Evolutionary conservation across 1,284 basidiomycete species (phyloP).

Genomic region (Mycena sp.): DNA sequence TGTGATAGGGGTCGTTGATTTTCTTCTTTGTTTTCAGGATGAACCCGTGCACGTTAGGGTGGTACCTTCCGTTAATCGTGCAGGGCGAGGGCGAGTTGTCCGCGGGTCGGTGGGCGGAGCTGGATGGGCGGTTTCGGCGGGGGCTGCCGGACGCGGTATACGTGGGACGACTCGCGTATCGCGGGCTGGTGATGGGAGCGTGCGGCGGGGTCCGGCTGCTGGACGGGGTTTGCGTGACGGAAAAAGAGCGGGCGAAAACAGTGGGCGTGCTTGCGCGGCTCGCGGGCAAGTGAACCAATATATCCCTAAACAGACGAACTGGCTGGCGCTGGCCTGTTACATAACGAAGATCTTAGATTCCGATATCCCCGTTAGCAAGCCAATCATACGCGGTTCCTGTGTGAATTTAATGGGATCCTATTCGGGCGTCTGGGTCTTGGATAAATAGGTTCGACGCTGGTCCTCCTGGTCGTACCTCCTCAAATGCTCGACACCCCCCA

Average conservation of each 20-base stretch:
- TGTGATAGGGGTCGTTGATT: constrained; percentile 10
- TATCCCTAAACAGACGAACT: neutral
- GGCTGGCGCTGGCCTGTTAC: neutral
- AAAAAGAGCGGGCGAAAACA: constrained; percentile 87
- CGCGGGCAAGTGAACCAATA: constrained; percentile 35
- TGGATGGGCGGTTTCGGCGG: constrained; percentile 88
- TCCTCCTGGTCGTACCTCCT: constrained; percentile 25
- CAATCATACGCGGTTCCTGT: neutral
- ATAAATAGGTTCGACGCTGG: constrained; percentile 28
- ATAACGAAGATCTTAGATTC: no score
- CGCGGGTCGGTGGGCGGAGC: constrained; percentile 70
- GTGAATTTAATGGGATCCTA: constrained; percentile 22
- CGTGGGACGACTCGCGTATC: constrained; percentile 86
- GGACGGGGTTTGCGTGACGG: constrained; percentile 85
- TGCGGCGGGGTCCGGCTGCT: constrained; percentile 76
- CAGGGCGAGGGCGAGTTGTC: constrained; percentile 37
- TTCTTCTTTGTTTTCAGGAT: constrained; percentile 56
- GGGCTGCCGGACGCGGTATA: constrained; percentile 90
- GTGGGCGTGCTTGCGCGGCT: constrained; percentile 73
- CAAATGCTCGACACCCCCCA: constrained; percentile 56
- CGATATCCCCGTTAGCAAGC: no score
- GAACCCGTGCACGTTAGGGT: constrained; percentile 95
- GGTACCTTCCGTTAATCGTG: constrained; percentile 90
- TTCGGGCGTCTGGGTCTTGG: constrained; percentile 17
- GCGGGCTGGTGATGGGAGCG: constrained; percentile 85